These are phyloP conservation scores for Penicillium odoratum DNA, from an alignment of 495 filamentous ascomycete genomes.

Conservation along the genomic window DNA sequence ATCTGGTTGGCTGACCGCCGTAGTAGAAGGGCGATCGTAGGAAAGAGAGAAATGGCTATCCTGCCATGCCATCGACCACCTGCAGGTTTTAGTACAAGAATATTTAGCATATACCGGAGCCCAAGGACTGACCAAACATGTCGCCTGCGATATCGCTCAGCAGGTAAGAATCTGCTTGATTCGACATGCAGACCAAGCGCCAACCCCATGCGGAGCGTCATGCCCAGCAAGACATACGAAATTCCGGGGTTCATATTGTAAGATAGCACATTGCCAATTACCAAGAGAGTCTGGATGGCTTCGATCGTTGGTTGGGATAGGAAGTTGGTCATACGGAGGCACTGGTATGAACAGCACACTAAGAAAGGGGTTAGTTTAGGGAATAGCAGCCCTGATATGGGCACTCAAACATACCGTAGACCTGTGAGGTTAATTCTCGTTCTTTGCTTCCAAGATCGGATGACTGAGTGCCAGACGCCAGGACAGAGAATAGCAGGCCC, in stretches of 20 bases:
- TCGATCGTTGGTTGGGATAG: conserved; percentile 58
- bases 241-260: conserved; percentile 68
- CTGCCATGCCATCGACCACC: conserved; percentile 65
- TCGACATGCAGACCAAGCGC: conserved; percentile 56
- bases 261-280: conserved; percentile 61
- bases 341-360: conserved; percentile 65
- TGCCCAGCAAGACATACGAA: conserved; percentile 56
- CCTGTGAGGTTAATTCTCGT: conserved; percentile 57
- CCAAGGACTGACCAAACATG: conserved; percentile 40
- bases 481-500: conserved; percentile 73
- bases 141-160: conserved; percentile 40
- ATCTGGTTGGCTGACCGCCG: conserved; percentile 48
- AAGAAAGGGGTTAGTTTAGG: conserved; percentile 1
- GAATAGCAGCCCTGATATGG: not conserved
- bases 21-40: conserved; percentile 58
- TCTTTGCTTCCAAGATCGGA: conserved; percentile 65
- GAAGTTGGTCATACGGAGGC: conserved; percentile 62
- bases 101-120: not conserved
- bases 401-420: conserved; percentile 45
- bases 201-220: conserved; percentile 59
- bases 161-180: conserved; percentile 47
- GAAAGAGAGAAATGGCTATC: conserved; percentile 61
- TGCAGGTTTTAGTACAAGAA: conserved; percentile 17
- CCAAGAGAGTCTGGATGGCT: conserved; percentile 56
- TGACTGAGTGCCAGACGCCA: conserved; percentile 81